A percentile compares a stretch with the other conserved stretches of the same genome.
These are phyloP conservation scores for Aspergillus viridinutans DNA, from an alignment of 2,329 filamentous ascomycete species.

Conservation along the genomic window DNA sequence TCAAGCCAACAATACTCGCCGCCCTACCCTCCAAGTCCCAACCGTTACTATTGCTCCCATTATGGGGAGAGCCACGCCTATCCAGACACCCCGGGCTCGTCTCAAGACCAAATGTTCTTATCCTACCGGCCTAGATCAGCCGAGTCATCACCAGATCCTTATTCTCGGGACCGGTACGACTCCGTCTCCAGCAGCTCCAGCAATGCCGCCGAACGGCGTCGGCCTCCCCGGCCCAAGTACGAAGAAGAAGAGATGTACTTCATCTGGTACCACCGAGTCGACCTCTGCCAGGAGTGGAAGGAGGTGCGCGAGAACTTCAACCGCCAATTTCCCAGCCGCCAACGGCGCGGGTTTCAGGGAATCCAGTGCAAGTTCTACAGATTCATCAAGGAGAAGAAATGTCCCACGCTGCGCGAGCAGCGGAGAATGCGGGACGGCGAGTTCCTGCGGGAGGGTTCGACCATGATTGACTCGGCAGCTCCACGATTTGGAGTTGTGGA, in stretches of 20 bases:
- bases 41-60: slow-evolving; percentile 23
- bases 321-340: slow-evolving; percentile 39
- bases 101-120: slow-evolving; percentile 24
- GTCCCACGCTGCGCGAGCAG: slow-evolving; percentile 43
- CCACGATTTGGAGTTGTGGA: slow-evolving; percentile 40
- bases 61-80: slow-evolving; percentile 20
- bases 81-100: slow-evolving; percentile 5
- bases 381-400: slow-evolving; percentile 43
- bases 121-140: slow-evolving; percentile 26
- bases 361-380: slow-evolving; percentile 50
- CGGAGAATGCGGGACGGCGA: slow-evolving; percentile 37
- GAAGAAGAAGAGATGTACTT: slow-evolving; percentile 46
- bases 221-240: slow-evolving; percentile 44
- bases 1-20: slow-evolving; percentile 23
- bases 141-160: slow-evolving; percentile 33
- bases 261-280: slow-evolving; percentile 48
- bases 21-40: slow-evolving; percentile 27
- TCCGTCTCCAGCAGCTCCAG: slow-evolving; percentile 40
- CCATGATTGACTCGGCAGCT: slow-evolving; percentile 20
- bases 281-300: slow-evolving; percentile 45
- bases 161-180: slow-evolving; percentile 37
- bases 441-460: slow-evolving; percentile 32
- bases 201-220: slow-evolving; percentile 33
- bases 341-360: slow-evolving; percentile 40
- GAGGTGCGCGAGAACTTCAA: slow-evolving; percentile 43